Base-by-base conservation (phyloP, 495 filamentous ascomycete genomes). In the Delitschia confertaspora region DNA sequence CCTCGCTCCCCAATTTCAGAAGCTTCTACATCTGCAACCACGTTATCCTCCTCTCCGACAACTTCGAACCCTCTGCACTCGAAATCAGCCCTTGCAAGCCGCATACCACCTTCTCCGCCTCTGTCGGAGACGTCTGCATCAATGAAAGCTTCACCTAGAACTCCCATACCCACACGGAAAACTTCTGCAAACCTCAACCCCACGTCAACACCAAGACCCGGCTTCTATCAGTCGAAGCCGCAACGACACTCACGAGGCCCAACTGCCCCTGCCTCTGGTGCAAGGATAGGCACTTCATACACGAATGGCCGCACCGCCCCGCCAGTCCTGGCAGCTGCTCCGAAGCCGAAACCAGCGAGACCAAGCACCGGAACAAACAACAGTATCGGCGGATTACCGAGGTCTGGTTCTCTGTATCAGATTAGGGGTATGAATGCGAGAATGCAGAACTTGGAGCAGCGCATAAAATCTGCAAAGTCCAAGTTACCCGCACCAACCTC, bases 371-470 rank as follows among this genome's bases (percentile, higher is more conserved):
- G 45, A 57, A 20, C 61, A 16, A 22, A 21, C 26, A 20, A 24
- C 2, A 11, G 27, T 27, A 25, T 21, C 7, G 35, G 31, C 35
- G 33, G 51, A 22, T 46, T 93, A 18, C 82, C 87, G 21, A 71
- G 82, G 25, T 95, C 93, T 13, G 83, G 78, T 25, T 95, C 93
- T 3, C 73, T 98, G 22, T 83, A 82, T 43, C 91, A 98, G 56
- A 89, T 96, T 57, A 86, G 91, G 19, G 80, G 80, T 2, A 75
- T 98, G 40, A 91, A 89, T 43, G 88, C 85, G 17, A 91, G 95
- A 64, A 95, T 98, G 93, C 86, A 94, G 61, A 79, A 82, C 49
- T 76, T 98, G 29, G 93, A 96, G 61, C 82, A 88, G 44, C 73
- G 89, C 22, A 88, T 98, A 5, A 88, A 96, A 35, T 85, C 82